Evolutionary conservation across 805 yeast species (phyloP), one percentile per base, ranked within the genome.

Genomic region (Yamadazyma philogaea): DNA sequence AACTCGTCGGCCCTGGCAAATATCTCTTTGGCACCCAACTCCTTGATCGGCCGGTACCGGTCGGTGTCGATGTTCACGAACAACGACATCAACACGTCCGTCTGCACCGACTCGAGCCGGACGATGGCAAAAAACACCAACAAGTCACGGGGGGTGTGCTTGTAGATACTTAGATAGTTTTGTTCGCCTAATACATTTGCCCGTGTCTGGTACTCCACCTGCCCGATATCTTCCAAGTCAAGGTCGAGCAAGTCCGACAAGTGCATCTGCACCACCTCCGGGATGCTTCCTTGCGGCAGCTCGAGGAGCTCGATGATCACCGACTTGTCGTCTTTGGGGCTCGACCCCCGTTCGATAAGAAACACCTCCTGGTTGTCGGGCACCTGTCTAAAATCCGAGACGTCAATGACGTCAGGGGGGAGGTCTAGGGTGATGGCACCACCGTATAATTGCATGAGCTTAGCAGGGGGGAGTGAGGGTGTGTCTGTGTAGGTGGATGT

Each of bases 361-460:
- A 77, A 93, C 19, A 91, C 96, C 60, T 91, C 99, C 59, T 93
- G 98, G 1, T 89, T 81, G 55, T 93, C 97, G 0, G 99, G 98
- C 3, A 93, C 78, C 46, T 87, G 87, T 43, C 99, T 69, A 37
- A 90, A 58, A 28, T 69, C 60, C 1, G 96, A 84, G 0, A 89
- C 96, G 60, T 93, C 97, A 1, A 83, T 56, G 7, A 47, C 42
- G 0, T 75, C 77, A 1, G 51, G 44, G 0, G 96, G 96, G 4
- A 89, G 45, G 3, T 60, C 61, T 0, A 80, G 72, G 2, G 71
- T 55, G 15, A 89, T 74, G 0, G 96, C 93, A 1, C 97, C 98
- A 0, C 98, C 98, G 57, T 83, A 90, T 5, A 89, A 48, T 21
- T 44, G 20, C n/a, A 31, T 28, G 30, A 21, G 6, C n/a, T n/a